phyloP scores from a whole-genome alignment of 2,329 filamentous ascomycete species.

The Xylariaceae sp. region DNA sequence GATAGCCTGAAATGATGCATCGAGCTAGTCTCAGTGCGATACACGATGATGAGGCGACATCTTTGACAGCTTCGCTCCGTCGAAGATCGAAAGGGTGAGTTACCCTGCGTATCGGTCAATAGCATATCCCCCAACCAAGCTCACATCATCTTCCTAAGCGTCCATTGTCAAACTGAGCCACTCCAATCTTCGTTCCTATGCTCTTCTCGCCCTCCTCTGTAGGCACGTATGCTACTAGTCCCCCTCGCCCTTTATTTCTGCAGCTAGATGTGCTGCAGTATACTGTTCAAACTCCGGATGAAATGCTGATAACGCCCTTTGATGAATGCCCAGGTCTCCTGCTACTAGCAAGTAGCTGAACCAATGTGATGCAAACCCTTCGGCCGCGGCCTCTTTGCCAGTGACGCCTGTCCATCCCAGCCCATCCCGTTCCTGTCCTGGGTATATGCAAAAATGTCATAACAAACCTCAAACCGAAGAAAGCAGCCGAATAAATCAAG shows the following conservation, averaged over 20 bases:
- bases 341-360: constrained; percentile 5
- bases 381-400: constrained; percentile 5
- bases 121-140: constrained; percentile 3
- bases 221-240: no score
- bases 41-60: constrained; percentile 3
- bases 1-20: constrained; percentile 13
- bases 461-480: constrained; percentile 6
- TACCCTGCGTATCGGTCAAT: no score
- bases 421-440: constrained; percentile 7
- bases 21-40: constrained; percentile 11
- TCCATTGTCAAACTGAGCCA: no score
- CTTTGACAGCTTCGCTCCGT: not conserved
- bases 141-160: constrained; percentile 1
- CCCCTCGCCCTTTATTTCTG: no score
- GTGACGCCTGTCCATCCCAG: constrained; percentile 12
- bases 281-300: constrained; percentile 11
- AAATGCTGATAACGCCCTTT: constrained; percentile 17
- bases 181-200: no score
- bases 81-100: no score
- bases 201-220: no score
- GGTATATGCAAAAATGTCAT: constrained; percentile 20
- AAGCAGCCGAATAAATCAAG: constrained; percentile 9
- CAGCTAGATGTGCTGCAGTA: no score
- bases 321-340: constrained; percentile 3
- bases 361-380: constrained; percentile 16